Percentiles rank a stretch among this genome's conserved stretches.
Conservation (phyloP, 495 filamentous ascomycete genomes). For the Sphaerosporella brunnea region DNA sequence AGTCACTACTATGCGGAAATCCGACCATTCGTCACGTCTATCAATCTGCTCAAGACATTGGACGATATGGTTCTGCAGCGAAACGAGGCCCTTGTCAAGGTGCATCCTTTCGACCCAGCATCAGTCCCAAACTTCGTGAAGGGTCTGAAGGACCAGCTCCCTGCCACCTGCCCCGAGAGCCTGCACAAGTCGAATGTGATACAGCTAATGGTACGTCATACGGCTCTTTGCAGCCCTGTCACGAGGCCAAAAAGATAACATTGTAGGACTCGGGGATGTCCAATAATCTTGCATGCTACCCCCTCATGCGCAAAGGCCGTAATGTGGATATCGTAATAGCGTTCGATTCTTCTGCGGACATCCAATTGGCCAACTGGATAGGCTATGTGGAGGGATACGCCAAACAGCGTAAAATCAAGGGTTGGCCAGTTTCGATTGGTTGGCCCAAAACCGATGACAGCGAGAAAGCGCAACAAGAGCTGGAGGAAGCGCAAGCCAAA, state of each 20-base stretch:
- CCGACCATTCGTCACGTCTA: conserved; percentile 52
- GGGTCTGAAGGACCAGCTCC: conserved; percentile 58
- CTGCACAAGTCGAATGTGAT: conserved; percentile 50
- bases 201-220: conserved; percentile 48
- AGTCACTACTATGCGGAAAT: conserved; percentile 93
- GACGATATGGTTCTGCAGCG: conserved; percentile 72
- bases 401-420: conserved; percentile 66
- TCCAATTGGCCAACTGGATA: conserved; percentile 82
- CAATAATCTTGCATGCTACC: conserved; percentile 92
- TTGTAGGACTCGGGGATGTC: conserved; percentile 84
- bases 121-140: conserved; percentile 70
- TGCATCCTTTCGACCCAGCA: conserved; percentile 85
- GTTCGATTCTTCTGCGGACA: conserved; percentile 71
- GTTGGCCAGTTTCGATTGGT: conserved; percentile 80
- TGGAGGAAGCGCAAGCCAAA: conserved; percentile 49
- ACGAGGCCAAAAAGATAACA: too few relatives aligned
- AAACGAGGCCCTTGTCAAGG: conserved; percentile 63
- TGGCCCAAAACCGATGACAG: conserved; percentile 53
- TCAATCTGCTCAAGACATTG: conserved; percentile 57
- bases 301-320: conserved; percentile 68
- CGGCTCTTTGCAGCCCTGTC: too few relatives aligned
- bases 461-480: conserved; percentile 39
- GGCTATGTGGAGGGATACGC: conserved; percentile 84
- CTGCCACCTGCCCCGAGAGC: conserved; percentile 44
- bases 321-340: conserved; percentile 82